Conservation (phyloP, 2,329 filamentous ascomycete species). For the Paecilomyces niveus region DNA sequence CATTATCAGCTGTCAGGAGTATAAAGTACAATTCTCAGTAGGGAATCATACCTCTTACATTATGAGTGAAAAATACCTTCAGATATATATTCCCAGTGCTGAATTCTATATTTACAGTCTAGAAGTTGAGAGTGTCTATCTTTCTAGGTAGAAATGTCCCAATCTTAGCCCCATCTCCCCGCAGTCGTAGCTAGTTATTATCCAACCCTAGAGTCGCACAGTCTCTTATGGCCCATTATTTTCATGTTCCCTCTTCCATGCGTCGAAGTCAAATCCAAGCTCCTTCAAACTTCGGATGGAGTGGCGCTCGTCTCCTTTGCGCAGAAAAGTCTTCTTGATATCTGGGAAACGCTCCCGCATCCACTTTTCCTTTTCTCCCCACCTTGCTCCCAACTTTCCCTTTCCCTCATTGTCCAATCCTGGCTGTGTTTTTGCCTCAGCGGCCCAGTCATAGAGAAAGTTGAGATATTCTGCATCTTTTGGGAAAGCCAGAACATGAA, state of each 20-base stretch:
- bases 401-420: slow-evolving; percentile 37
- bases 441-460: slow-evolving; percentile 37
- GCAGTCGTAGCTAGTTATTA: too few species aligned
- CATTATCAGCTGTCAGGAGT: neutral
- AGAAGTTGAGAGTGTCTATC: neutral
- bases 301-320: slow-evolving; percentile 50
- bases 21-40: neutral
- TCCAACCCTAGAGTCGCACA: neutral
- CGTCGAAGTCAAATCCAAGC: slow-evolving; percentile 59
- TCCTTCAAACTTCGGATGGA: slow-evolving; percentile 60
- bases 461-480: slow-evolving; percentile 41
- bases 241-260: slow-evolving; percentile 15
- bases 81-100: neutral
- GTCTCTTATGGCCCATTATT: neutral
- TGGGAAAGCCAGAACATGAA: slow-evolving; percentile 49
- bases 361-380: slow-evolving; percentile 67
- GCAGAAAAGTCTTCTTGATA: slow-evolving; percentile 66
- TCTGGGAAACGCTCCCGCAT: slow-evolving; percentile 59
- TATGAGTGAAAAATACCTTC: neutral
- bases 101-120: neutral
- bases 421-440: slow-evolving; percentile 20
- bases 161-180: neutral
- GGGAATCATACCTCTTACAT: neutral
- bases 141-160: neutral
- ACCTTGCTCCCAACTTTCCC: slow-evolving; percentile 63